Evolutionary conservation across 2,329 filamentous ascomycete species (phyloP), one percentile per base, ranked within the genome.

Genomic region (Hypoxylon sp.): DNA sequence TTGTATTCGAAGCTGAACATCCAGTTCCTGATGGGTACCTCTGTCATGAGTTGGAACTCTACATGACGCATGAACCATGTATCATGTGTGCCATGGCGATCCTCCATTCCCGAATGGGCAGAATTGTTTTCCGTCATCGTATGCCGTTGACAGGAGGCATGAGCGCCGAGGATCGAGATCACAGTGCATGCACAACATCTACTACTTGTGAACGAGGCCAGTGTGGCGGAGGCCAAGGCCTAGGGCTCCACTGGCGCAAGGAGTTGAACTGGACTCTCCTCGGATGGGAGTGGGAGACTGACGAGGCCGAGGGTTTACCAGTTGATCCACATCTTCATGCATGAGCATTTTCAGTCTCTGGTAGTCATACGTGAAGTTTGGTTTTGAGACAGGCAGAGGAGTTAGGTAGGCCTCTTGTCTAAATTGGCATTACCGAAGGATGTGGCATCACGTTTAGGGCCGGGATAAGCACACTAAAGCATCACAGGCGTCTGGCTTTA

Each of bases 61-160:
- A 98, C 81, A 85, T 97, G 67, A 97, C 94, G 1, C 94, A 98
- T 76, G 96, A 99, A 81, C 96, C 96, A 4, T 99, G 96, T 78
- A 88, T 97, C 66, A 97, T 97, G 88, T 99, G 96, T 81, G 93
- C 92, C 36, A 98, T 98, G 96, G 96, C 93, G 1, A 91, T 98
- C 73, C 85, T 98, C 21, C 94, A 98, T 78, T 98, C 95, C 7
- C 89, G 96, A 55, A 97, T 99, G 85, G 90, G 93, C 48, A 90
- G 91, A 58, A 92, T 94, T 56, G 86, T 97, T 41, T 97, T 97
- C 80, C 89, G 88, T 69, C 86, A 90, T 68, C 88, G 92, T 60
- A 96, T 97, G 91, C 86, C 87, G 50, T 82, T 88, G 69, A 97
- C 92, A 11, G 95, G 95, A 53, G 94, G 93, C 46, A 84, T 98